Percentiles rank a stretch among this genome's conserved stretches.
Conservation (phyloP, 23 red algal species). For the Gracilaria gracilis region DNA sequence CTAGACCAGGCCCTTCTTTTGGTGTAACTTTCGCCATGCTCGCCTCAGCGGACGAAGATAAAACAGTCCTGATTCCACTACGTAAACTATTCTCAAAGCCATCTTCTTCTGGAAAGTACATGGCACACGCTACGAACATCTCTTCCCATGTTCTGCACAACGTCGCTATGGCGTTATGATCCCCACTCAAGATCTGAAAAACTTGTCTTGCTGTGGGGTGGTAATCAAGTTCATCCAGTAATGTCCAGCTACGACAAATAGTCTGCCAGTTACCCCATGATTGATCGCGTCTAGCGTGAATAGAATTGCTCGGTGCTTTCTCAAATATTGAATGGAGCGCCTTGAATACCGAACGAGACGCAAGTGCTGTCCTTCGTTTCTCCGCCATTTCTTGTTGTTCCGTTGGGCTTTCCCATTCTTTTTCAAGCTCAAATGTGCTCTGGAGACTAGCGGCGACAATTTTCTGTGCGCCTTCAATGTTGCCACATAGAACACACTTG, state of each 20-base stretch:
- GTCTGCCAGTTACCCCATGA: constrained; percentile 56
- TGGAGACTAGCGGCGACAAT: not conserved
- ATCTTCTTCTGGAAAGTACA: constrained; percentile 24
- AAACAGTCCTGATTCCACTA: constrained; percentile 31
- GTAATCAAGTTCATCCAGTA: constrained; percentile 5
- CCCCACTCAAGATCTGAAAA: constrained; percentile 40
- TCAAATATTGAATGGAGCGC: constrained; percentile 13
- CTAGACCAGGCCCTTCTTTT: constrained; percentile 42
- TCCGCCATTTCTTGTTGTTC: not conserved
- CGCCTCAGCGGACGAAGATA: constrained; percentile 19
- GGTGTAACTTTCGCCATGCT: constrained; percentile 38
- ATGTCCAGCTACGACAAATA: constrained; percentile 43
- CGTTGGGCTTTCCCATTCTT: no score
- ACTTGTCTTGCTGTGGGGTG: constrained; percentile 30
- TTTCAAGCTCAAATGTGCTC: not conserved
- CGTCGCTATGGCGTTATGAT: constrained; percentile 15
- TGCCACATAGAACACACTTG: constrained; percentile 11
- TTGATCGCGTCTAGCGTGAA: constrained; percentile 28
- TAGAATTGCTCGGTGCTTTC: constrained; percentile 18
- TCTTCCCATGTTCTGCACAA: constrained; percentile 58
- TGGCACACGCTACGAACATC: constrained; percentile 55
- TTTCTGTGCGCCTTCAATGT: not conserved
- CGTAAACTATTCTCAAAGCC: constrained; percentile 10
- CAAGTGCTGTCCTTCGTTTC: not conserved
- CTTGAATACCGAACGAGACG: not conserved